Percentiles rank a stretch among this genome's conserved stretches.
Evolutionary conservation across 2,329 filamentous ascomycete species (phyloP).

Genomic region (Monilinia polystroma): DNA sequence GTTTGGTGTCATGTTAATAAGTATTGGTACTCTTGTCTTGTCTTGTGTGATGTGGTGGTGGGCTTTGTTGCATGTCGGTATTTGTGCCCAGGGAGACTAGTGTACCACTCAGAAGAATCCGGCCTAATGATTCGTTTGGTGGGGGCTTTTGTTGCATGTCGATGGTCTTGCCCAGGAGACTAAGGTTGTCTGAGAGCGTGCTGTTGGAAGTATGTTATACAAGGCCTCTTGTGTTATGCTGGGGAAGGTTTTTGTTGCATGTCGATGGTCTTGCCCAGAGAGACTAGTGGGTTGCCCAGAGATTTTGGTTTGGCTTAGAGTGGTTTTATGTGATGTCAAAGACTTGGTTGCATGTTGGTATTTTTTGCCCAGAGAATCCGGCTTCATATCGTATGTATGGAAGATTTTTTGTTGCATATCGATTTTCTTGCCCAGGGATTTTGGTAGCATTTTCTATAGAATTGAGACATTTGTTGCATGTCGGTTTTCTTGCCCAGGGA

Average conservation of each 20-base stretch:
- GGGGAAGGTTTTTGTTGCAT: not conserved
- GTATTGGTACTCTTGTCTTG: too few relatives aligned
- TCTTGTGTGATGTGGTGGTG: conserved; percentile 45
- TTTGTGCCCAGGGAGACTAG: not conserved
- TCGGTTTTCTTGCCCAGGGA: not conserved
- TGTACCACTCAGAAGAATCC: not conserved
- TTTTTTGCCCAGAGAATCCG: too few relatives aligned
- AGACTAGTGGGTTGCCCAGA: not conserved
- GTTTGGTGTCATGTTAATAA: too few relatives aligned
- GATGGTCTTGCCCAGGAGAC: not conserved
- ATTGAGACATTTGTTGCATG: too few relatives aligned
- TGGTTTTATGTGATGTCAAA: too few relatives aligned
- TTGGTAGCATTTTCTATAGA: too few relatives aligned
- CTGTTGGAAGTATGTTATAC: too few relatives aligned
- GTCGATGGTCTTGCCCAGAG: not conserved
- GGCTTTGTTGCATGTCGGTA: not conserved
- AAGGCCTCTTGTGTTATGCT: too few relatives aligned
- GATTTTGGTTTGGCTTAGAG: not conserved
- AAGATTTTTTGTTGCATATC: conserved; percentile 3
- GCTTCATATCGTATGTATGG: too few relatives aligned
- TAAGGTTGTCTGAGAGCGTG: not conserved
- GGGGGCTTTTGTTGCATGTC: not conserved
- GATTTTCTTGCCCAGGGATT: too few relatives aligned
- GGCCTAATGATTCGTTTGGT: not conserved
- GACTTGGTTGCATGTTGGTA: not conserved